These are phyloP conservation scores for Diutina catenulata DNA, from an alignment of 1,139 yeast genomes.

Conservation along the genomic window DNA sequence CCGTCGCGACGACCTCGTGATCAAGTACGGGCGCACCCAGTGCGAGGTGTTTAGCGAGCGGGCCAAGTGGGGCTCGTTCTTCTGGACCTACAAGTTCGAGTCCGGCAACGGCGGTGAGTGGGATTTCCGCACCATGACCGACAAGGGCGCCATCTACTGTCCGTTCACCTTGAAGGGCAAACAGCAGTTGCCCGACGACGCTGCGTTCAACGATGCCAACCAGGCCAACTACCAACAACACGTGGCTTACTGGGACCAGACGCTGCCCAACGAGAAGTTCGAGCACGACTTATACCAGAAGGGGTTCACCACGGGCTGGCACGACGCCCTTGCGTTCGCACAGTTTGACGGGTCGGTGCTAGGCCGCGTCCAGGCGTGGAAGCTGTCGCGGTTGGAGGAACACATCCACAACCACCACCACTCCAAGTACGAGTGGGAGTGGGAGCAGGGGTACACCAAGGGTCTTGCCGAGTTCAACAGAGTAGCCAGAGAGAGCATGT, in stretches of 20 bases:
- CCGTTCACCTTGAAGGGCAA: constrained; percentile 8
- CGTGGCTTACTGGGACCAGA: constrained; percentile 54
- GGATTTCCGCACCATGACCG: constrained; percentile 41
- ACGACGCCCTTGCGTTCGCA: constrained; percentile 58
- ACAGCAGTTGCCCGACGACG: constrained; percentile 23
- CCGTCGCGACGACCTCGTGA: constrained; percentile 22
- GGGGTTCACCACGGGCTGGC: constrained; percentile 68
- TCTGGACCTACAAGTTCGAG: constrained; percentile 87
- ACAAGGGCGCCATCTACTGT: background rate
- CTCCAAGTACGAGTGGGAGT: constrained; percentile 65
- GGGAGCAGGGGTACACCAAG: constrained; percentile 71
- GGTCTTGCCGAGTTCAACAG: constrained; percentile 22
- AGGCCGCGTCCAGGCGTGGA: constrained; percentile 70
- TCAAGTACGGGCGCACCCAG: constrained; percentile 31
- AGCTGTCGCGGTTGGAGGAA: constrained; percentile 33
- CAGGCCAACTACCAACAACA: constrained; percentile 36
- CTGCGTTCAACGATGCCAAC: constrained; percentile 30
- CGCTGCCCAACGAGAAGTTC: constrained; percentile 46
- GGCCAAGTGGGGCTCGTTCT: constrained; percentile 49
- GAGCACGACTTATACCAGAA: constrained; percentile 75
- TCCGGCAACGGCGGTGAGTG: constrained; percentile 93
- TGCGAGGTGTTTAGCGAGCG: constrained; percentile 31
- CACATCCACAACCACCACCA: constrained; percentile 47
- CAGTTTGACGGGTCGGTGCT: constrained; percentile 48
- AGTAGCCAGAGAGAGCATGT: background rate